Evolutionary conservation across 108 stramenopile genomes (phyloP).

Genomic region (Aurantiochytrium sp.): DNA sequence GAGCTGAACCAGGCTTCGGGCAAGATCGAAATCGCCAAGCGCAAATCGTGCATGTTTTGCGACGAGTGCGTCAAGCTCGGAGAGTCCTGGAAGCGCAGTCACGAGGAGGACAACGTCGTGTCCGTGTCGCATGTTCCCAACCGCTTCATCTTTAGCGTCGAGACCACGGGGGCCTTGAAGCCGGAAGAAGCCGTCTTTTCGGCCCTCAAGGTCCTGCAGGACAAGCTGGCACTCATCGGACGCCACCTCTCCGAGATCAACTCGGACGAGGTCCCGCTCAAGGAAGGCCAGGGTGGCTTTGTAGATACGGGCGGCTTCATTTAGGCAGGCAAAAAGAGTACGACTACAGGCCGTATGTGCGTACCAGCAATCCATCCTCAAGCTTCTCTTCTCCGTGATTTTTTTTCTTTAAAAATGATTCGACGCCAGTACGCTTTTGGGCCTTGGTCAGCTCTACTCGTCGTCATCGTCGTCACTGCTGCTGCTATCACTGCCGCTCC

Average conservation of each 20-base stretch:
- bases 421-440: no score
- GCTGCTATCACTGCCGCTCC: background rate
- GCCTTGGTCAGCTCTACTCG: background rate
- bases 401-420: no score
- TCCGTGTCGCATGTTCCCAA: background rate
- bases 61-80: constrained; percentile 32
- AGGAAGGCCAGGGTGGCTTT: constrained; percentile 2
- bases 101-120: constrained; percentile 34
- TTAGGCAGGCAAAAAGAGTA: background rate
- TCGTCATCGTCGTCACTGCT: background rate
- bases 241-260: background rate
- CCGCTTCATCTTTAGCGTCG: constrained; percentile 37
- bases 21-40: constrained; percentile 59
- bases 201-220: constrained; percentile 33
- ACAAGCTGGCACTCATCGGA: constrained; percentile 24
- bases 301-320: constrained; percentile 27
- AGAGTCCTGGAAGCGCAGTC: background rate
- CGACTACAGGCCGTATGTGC: no score
- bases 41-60: constrained; percentile 35
- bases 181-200: constrained; percentile 35
- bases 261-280: background rate
- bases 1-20: constrained; percentile 67
- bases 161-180: constrained; percentile 42
- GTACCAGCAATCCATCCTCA: no score
- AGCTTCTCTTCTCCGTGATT: no score